A percentile compares a stretch with the other conserved stretches of the same genome.
phyloP scores from a whole-genome alignment of 371 early-diverging fungal genomes.

The Lichtheimia ornata region DNA sequence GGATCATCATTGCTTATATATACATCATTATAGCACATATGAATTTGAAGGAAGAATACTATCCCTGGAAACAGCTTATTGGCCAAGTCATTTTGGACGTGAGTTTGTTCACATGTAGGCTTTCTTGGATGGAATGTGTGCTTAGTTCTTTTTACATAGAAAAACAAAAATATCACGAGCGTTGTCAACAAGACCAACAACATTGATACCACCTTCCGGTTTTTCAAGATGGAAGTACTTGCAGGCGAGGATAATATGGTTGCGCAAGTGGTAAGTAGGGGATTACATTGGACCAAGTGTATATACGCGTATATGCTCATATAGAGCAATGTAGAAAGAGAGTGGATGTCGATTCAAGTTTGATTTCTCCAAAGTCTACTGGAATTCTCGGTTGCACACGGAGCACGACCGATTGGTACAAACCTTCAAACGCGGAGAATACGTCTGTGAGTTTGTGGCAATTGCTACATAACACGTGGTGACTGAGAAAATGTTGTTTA shows the following conservation, averaged over 20 bases:
- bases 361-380: conserved; percentile 98
- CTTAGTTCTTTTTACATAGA: conserved; percentile 49
- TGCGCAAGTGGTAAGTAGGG: conserved; percentile 81
- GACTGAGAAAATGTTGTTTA: conserved; percentile 16
- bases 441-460: conserved; percentile 61
- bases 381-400: conserved; percentile 97
- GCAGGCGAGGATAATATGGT: conserved; percentile 88
- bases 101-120: conserved; percentile 18
- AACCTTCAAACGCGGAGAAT: conserved; percentile 71
- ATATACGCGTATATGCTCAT: background rate
- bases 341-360: conserved; percentile 90
- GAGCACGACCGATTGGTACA: conserved; percentile 94
- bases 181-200: conserved; percentile 96
- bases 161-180: conserved; percentile 85
- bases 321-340: conserved; percentile 67
- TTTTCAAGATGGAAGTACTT: conserved; percentile 96
- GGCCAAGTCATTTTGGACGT: conserved; percentile 95
- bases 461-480: background rate
- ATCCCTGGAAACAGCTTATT: conserved; percentile 88
- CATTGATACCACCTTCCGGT: conserved; percentile 95
- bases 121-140: background rate
- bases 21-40: conserved; percentile 76
- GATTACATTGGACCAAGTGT: no score
- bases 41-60: conserved; percentile 89
- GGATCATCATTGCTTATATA: background rate